Conservation (phyloP, 108 stramenopile species). For the Fragilariopsis cylindrus region DNA sequence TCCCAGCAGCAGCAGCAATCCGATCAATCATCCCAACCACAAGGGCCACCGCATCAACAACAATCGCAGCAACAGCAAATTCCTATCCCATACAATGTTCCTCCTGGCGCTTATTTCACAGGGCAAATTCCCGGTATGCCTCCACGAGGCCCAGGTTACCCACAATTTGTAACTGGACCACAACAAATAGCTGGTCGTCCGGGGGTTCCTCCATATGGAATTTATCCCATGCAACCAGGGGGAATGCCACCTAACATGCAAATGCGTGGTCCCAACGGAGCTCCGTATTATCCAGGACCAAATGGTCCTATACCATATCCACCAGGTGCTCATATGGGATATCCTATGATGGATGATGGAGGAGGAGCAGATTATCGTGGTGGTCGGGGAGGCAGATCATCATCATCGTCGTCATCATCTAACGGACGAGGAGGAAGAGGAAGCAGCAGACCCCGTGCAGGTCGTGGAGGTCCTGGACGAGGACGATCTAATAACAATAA, state of each 20-base stretch:
- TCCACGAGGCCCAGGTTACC: constrained; percentile 46
- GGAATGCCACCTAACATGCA: constrained; percentile 47
- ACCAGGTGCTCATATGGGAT: constrained; percentile 30
- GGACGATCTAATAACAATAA: constrained; percentile 30
- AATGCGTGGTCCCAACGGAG: constrained; percentile 41
- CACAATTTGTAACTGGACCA: constrained; percentile 46
- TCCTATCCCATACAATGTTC: constrained; percentile 41
- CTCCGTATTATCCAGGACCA: constrained; percentile 34
- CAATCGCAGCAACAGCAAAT: constrained; percentile 38
- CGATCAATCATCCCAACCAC: constrained; percentile 17
- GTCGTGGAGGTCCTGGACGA: constrained; percentile 18
- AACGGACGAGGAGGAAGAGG: constrained; percentile 23
- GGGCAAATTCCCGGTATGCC: constrained; percentile 37
- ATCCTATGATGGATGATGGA: constrained; percentile 36
- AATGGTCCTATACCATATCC: constrained; percentile 41
- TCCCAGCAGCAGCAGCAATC: constrained; percentile 32
- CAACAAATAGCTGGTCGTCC: constrained; percentile 48
- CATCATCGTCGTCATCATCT: not conserved
- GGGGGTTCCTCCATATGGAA: constrained; percentile 21
- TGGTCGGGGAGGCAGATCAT: constrained; percentile 28
- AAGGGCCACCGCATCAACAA: constrained; percentile 44
- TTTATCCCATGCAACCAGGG: constrained; percentile 48
- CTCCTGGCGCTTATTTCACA: constrained; percentile 48
- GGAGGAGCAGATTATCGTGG: constrained; percentile 29
- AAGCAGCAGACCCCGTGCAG: constrained; percentile 2